These are phyloP conservation scores for Trifolium dubium DNA, from an alignment of 306 rosid species.

Conservation along the genomic window DNA sequence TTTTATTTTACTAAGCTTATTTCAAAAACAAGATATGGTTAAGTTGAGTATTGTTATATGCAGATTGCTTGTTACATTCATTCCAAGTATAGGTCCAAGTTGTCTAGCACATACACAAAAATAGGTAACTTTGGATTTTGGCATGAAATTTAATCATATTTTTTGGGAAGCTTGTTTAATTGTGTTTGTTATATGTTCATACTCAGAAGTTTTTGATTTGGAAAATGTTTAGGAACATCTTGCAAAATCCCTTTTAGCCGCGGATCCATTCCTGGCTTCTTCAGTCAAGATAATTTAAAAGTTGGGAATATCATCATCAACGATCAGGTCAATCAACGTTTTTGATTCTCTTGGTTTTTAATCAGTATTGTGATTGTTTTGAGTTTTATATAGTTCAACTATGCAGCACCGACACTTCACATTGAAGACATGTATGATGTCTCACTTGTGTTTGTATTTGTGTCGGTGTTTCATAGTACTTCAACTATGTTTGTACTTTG, in stretches of 20 bases:
- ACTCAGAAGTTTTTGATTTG: constrained; percentile 33
- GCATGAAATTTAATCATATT: background rate
- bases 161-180: background rate
- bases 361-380: constrained; percentile 5
- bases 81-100: constrained; percentile 64
- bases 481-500: background rate
- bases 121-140: constrained; percentile 40
- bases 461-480: background rate
- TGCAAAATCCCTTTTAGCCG: constrained; percentile 51
- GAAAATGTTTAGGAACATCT: constrained; percentile 46
- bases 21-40: constrained; percentile 32
- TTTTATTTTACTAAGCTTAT: constrained; percentile 5
- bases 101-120: constrained; percentile 50
- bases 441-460: background rate
- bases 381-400: constrained; percentile 14
- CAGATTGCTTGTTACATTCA: constrained; percentile 76
- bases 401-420: background rate
- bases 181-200: constrained; percentile 21
- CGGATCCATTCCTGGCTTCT: constrained; percentile 50
- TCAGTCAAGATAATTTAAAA: constrained; percentile 53
- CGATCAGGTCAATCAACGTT: constrained; percentile 46
- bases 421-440: background rate
- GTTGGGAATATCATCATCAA: constrained; percentile 49
- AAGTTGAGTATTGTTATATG: constrained; percentile 28
- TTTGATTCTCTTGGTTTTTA: background rate